These are phyloP conservation scores for Grifola frondosa DNA, from an alignment of 1,284 basidiomycete genomes.

Conservation along the genomic window DNA sequence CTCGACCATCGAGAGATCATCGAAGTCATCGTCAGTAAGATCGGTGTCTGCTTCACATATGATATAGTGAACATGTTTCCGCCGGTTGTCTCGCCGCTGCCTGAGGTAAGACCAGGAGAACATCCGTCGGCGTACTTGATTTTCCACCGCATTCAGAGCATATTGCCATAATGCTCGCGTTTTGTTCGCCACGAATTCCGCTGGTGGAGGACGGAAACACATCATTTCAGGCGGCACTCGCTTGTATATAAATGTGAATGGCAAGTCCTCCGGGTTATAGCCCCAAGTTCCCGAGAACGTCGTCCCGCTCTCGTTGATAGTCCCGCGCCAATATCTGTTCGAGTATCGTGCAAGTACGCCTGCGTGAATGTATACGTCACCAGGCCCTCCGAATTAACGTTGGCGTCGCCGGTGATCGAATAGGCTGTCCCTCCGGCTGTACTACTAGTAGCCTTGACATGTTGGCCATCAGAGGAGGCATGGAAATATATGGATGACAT, in stretches of 20 bases:
- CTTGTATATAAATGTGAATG: constrained; percentile 9
- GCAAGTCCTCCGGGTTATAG: constrained; percentile 1
- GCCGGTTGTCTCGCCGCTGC: constrained; percentile 3
- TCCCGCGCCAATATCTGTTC: constrained; percentile 6
- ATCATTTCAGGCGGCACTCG: constrained; percentile 3
- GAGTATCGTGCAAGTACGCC: constrained; percentile 8
- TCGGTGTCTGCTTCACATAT: background rate
- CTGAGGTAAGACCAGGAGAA: constrained; percentile 9
- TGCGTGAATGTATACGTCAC: constrained; percentile 9
- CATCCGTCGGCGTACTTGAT: constrained; percentile 2
- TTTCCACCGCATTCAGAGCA: constrained; percentile 9
- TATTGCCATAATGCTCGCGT: constrained; percentile 15
- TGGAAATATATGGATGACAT: constrained; percentile 10
- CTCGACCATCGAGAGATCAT: background rate
- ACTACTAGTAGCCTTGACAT: constrained; percentile 2
- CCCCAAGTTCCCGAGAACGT: constrained; percentile 14
- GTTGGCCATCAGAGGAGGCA: constrained; percentile 3
- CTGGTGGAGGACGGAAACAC: background rate
- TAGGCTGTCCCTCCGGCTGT: constrained; percentile 5
- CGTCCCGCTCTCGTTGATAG: constrained; percentile 8
- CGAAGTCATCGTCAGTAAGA: background rate
- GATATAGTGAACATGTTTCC: constrained; percentile 2
- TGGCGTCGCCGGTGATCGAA: constrained; percentile 5
- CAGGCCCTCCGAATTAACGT: background rate
- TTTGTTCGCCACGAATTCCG: constrained; percentile 6